phyloP scores from a whole-genome alignment of 1,284 basidiomycete species.

The Mycosarcoma maydis region DNA sequence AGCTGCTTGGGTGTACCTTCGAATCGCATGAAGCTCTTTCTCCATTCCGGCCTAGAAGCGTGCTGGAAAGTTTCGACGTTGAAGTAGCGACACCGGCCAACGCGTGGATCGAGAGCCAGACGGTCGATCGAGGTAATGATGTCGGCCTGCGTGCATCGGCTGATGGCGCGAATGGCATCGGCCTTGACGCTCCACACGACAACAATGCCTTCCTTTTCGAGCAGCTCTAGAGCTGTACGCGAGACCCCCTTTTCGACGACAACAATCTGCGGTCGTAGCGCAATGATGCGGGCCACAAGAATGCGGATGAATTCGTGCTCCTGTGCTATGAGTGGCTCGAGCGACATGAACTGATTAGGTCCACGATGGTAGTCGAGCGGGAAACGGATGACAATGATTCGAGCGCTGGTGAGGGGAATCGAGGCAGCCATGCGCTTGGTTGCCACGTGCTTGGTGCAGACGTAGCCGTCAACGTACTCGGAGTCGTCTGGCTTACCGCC shows the following conservation, averaged over 20 bases:
- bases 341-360: conserved; percentile 91
- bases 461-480: conserved; percentile 95
- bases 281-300: conserved; percentile 86
- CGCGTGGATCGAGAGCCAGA: conserved; percentile 84
- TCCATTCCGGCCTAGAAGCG: conserved; percentile 83
- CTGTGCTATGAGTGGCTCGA: conserved; percentile 90
- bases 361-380: conserved; percentile 89
- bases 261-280: conserved; percentile 89
- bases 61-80: conserved; percentile 94
- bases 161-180: conserved; percentile 84
- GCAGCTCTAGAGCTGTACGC: conserved; percentile 86
- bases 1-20: conserved; percentile 85
- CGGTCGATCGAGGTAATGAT: conserved; percentile 95
- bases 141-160: conserved; percentile 93
- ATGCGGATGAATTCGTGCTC: conserved; percentile 94
- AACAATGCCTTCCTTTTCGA: conserved; percentile 85
- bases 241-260: conserved; percentile 93
- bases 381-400: conserved; percentile 95
- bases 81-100: conserved; percentile 90
- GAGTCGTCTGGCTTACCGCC: conserved; percentile 90
- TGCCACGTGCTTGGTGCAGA: conserved; percentile 97
- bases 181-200: conserved; percentile 91
- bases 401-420: conserved; percentile 76
- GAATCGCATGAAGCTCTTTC: conserved; percentile 97
- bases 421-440: conserved; percentile 78